phyloP scores from a whole-genome alignment of 2,329 filamentous ascomycete species.

The Catunica adiposa region DNA sequence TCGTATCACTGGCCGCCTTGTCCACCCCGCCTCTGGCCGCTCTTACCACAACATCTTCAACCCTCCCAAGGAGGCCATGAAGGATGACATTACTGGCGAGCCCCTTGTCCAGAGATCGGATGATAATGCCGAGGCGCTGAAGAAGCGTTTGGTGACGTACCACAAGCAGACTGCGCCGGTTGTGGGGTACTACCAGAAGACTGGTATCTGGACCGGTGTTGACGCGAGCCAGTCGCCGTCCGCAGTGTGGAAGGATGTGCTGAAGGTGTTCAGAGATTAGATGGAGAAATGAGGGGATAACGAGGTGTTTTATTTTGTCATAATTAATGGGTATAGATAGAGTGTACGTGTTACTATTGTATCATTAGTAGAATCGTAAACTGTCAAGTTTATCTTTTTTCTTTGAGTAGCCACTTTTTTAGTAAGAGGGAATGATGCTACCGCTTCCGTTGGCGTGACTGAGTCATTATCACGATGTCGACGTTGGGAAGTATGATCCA shows the following conservation, averaged over 20 bases:
- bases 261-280: constrained; percentile 56
- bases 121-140: constrained; percentile 89
- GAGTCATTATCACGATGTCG: too few species aligned
- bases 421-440: too few species aligned
- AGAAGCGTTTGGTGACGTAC: constrained; percentile 88
- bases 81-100: constrained; percentile 91
- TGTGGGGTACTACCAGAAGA: constrained; percentile 91
- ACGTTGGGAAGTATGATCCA: too few species aligned
- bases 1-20: constrained; percentile 86
- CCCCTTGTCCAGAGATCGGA: constrained; percentile 90
- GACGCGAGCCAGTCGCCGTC: constrained; percentile 93
- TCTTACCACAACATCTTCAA: constrained; percentile 99
- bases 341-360: background rate
- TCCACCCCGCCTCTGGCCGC: constrained; percentile 90
- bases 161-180: constrained; percentile 88
- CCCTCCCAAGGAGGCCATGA: constrained; percentile 87
- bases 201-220: constrained; percentile 88
- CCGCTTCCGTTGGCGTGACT: too few species aligned
- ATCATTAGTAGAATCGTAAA: background rate
- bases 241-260: constrained; percentile 85
- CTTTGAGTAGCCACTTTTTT: too few species aligned
- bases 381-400: background rate
- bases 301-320: background rate
- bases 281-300: background rate
- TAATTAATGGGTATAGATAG: background rate